A percentile compares a stretch with the other conserved stretches of the same genome.
Conservation (phyloP, 1,139 yeast genomes). For the Wickerhamomyces sp. region DNA sequence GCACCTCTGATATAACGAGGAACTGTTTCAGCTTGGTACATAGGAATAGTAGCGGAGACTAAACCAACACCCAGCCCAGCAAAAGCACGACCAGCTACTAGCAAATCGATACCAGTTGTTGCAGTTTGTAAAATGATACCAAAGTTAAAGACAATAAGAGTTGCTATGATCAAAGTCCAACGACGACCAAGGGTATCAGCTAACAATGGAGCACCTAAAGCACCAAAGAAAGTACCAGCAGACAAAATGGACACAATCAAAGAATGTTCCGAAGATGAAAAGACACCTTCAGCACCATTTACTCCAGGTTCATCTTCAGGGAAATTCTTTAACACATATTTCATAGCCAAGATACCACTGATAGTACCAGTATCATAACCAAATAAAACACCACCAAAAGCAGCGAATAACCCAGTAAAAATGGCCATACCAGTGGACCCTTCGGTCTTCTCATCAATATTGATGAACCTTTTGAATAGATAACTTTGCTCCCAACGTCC, state of each 20-base stretch:
- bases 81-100: constrained; percentile 56
- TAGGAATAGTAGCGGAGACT: constrained; percentile 59
- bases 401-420: constrained; percentile 36
- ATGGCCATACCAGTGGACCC: constrained; percentile 29
- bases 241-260: constrained; percentile 53
- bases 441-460: constrained; percentile 26
- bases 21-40: constrained; percentile 68
- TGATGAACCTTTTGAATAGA: constrained; percentile 18
- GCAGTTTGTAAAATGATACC: constrained; percentile 63
- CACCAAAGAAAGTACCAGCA: constrained; percentile 55
- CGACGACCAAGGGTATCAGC: constrained; percentile 61
- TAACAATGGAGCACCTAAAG: constrained; percentile 51
- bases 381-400: constrained; percentile 53
- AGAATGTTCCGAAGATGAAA: constrained; percentile 54
- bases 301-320: constrained; percentile 29
- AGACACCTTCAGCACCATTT: constrained; percentile 27
- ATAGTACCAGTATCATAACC: constrained; percentile 63
- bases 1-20: constrained; percentile 72
- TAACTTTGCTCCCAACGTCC: neutral
- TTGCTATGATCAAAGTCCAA: constrained; percentile 47
- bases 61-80: constrained; percentile 69
- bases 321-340: constrained; percentile 39
- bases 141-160: constrained; percentile 50
- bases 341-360: constrained; percentile 54
- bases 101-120: constrained; percentile 43